Evolutionary conservation across 495 filamentous ascomycete genomes (phyloP), one percentile per base, ranked within the genome.

Genomic region (Aspergillus conjunctus): DNA sequence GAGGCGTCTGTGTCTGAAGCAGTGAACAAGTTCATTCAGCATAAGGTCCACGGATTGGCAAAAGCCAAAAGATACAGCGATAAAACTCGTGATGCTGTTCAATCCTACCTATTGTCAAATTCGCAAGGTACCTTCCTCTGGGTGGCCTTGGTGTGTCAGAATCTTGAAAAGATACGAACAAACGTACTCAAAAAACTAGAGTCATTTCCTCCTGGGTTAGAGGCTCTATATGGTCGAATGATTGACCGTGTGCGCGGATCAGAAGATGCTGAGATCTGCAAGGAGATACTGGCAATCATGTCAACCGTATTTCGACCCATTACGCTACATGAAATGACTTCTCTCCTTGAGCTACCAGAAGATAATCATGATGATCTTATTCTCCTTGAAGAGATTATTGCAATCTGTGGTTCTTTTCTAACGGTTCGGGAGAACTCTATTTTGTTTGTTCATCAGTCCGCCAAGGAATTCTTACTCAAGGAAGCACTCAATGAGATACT

Each of bases 371-470:
- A 61, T 7, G 15, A 53, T 34, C 5, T 18, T 11, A 20, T 5
- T 12, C 33, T 10, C 3, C n/a, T 63, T n/a, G n/a, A 41, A 11
- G 32, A 41, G 26, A 44, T 60, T 15, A 57, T 70, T 18, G 55
- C 22, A 9, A 22, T 53, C 15, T 59, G 63, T 52, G 56, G 60
- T 22, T 71, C 64, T 10, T 68, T 67, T 49, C 57, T 69, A 6
- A 60, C 62, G 2, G 43, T 76, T 33, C 66, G 63, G 9, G 56
- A 72, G 0, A 17, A 65, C n/a, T 60, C 45, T 0, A 53, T 80
- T 34, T 74, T 61, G 32, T 71, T 79, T 41, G 52, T 80, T 14
- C 74, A 80, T 63, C 74, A 77, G 54, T 80, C 77, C 0, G 77
- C 68, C 1, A 75, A 73, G 44, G 76, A 79, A 45, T 78, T 62